Percentiles rank a stretch among this genome's conserved stretches.
phyloP scores from a whole-genome alignment of 345 rosid species.

The Populus tremula region DNA sequence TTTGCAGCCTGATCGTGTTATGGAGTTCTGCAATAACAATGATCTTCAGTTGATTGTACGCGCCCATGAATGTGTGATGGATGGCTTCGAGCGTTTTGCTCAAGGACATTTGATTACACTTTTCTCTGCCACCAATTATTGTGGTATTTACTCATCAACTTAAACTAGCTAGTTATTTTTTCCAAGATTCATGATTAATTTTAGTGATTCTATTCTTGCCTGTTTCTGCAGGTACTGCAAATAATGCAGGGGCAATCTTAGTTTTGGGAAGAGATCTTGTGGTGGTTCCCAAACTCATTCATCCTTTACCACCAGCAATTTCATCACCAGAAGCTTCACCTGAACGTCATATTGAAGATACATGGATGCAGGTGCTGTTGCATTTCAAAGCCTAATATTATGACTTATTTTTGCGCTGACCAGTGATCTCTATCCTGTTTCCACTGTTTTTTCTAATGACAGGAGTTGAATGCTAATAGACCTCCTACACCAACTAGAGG shows the following conservation, averaged over 20 bases:
- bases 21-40: constrained; percentile 97
- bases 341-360: constrained; percentile 82
- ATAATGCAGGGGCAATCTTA: constrained; percentile 95
- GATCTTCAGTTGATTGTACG: constrained; percentile 97
- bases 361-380: constrained; percentile 92
- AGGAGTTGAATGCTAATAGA: constrained; percentile 95
- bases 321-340: constrained; percentile 82
- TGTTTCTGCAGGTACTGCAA: constrained; percentile 76
- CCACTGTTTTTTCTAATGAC: constrained; percentile 14
- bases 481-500: constrained; percentile 98
- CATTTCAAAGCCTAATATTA: constrained; percentile 1
- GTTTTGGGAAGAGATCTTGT: constrained; percentile 98
- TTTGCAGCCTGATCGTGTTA: constrained; percentile 95
- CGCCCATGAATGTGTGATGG: constrained; percentile 99
- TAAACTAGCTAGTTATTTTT: background rate
- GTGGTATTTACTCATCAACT: constrained; percentile 48
- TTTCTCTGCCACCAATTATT: constrained; percentile 95
- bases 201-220: constrained; percentile 2
- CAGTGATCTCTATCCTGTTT: background rate
- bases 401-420: background rate
- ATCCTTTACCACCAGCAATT: constrained; percentile 93
- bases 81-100: constrained; percentile 96
- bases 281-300: constrained; percentile 93
- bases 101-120: constrained; percentile 96
- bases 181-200: background rate